These are phyloP conservation scores for Rhynchosporium secalis DNA, from an alignment of 2,329 filamentous ascomycete species.

Conservation along the genomic window DNA sequence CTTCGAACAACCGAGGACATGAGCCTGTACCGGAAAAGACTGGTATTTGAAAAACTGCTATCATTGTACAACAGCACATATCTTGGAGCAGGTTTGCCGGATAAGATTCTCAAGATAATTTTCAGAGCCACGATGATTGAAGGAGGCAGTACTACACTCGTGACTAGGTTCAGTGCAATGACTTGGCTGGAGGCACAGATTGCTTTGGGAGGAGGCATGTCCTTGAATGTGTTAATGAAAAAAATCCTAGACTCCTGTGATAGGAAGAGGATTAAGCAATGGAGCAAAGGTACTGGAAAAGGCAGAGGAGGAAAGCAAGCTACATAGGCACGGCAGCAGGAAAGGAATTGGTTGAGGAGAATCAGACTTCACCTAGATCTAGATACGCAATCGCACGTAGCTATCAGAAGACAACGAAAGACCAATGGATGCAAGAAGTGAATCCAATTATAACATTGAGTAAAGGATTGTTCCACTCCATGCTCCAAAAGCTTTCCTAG, in stretches of 20 bases:
- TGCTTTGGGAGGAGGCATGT: conserved; percentile 47
- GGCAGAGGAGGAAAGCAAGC: neutral
- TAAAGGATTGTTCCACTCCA: neutral
- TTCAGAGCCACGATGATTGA: conserved; percentile 67
- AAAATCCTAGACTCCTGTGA: conserved; percentile 67
- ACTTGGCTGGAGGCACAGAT: conserved; percentile 71
- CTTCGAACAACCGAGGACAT: conserved; percentile 61
- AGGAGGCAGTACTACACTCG: conserved; percentile 75
- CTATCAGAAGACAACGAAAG: neutral
- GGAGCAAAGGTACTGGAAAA: conserved; percentile 53
- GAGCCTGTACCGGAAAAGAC: conserved; percentile 58
- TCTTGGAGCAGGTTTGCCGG: conserved; percentile 53
- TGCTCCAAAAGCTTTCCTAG: too few species aligned
- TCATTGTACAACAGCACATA: conserved; percentile 68
- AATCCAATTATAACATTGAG: neutral
- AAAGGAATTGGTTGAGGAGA: neutral
- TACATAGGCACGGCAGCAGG: conserved; percentile 16
- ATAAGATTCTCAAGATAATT: conserved; percentile 61
- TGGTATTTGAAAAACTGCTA: conserved; percentile 74
- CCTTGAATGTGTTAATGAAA: conserved; percentile 56
- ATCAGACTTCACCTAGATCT: neutral
- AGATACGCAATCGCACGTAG: conserved; percentile 29
- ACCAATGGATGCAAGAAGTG: neutral
- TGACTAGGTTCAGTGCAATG: conserved; percentile 72
- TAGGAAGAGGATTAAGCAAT: conserved; percentile 61